Evolutionary conservation across 2,329 filamentous ascomycete species (phyloP).

Genomic region (Pochonia chlamydosporia): DNA sequence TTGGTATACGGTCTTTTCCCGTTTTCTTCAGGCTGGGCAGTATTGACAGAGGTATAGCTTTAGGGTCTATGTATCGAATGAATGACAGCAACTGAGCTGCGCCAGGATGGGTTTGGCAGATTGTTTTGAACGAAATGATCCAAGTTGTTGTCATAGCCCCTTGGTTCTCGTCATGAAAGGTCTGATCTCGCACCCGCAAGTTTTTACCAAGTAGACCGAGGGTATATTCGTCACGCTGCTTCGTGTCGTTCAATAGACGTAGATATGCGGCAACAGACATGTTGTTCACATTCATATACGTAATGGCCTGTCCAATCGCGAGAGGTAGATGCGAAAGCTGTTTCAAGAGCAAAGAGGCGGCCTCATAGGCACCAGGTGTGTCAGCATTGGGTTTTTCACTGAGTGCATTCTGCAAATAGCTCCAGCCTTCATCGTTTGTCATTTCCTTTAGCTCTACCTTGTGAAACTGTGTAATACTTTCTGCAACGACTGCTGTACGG

Average conservation of each 20-base stretch:
- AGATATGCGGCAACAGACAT: slow-evolving; percentile 26
- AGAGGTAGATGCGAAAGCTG: slow-evolving; percentile 31
- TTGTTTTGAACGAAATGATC: neutral
- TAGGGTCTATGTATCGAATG: slow-evolving; percentile 31
- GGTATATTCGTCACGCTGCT: slow-evolving; percentile 5
- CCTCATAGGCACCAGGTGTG: neutral
- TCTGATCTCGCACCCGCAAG: neutral
- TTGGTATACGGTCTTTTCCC: too few relatives aligned
- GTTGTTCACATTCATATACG: slow-evolving; percentile 31
- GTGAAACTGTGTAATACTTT: slow-evolving; percentile 13
- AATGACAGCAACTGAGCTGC: slow-evolving; percentile 33
- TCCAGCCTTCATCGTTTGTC: neutral
- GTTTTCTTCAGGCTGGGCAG: neutral
- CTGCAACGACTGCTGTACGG: slow-evolving; percentile 22
- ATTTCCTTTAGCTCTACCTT: neutral
- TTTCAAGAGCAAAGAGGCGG: slow-evolving; percentile 4
- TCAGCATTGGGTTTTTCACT: neutral
- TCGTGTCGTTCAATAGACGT: slow-evolving; percentile 24
- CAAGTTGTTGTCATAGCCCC: neutral
- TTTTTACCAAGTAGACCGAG: neutral
- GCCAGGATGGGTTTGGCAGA: slow-evolving; percentile 17
- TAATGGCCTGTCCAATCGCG: slow-evolving; percentile 32
- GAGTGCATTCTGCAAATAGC: neutral
- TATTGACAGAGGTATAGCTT: neutral
- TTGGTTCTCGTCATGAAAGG: neutral